These are phyloP conservation scores for Fusarium palustre DNA, from an alignment of 2,329 filamentous ascomycete species.

Conservation along the genomic window DNA sequence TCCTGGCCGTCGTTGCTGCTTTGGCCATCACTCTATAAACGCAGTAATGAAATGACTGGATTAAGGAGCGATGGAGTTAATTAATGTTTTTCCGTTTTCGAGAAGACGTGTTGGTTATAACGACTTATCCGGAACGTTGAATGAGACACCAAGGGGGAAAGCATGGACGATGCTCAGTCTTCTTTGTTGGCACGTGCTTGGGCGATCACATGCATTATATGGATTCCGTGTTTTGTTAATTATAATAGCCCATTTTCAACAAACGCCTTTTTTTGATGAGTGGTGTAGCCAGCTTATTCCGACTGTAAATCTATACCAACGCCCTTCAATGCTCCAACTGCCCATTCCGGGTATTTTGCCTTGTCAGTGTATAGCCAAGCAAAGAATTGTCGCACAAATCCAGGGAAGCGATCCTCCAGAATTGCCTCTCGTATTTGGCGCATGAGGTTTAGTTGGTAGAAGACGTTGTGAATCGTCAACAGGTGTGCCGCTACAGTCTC, in stretches of 20 bases:
- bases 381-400: constrained; percentile 84
- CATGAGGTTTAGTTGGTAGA: constrained; percentile 91
- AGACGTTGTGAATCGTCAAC: constrained; percentile 94
- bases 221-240: constrained; percentile 38
- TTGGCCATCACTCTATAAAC: constrained; percentile 44
- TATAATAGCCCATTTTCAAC: constrained; percentile 10
- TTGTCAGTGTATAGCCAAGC: constrained; percentile 70
- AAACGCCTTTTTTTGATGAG: constrained; percentile 19
- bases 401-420: constrained; percentile 82
- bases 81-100: constrained; percentile 14
- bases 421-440: constrained; percentile 78
- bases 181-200: constrained; percentile 21
- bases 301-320: constrained; percentile 78
- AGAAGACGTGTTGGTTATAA: constrained; percentile 30
- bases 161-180: constrained; percentile 19
- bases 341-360: constrained; percentile 84
- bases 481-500: constrained; percentile 90
- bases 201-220: constrained; percentile 35
- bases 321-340: constrained; percentile 77
- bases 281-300: constrained; percentile 26
- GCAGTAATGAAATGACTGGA: background rate
- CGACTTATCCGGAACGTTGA: constrained; percentile 39
- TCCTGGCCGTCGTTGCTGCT: constrained; percentile 39
- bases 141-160: constrained; percentile 35
- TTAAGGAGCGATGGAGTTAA: constrained; percentile 4